Evolutionary conservation across 257 asterid genomes (phyloP), one percentile per base, ranked within the genome.

Genomic region (Sherardia arvensis): DNA sequence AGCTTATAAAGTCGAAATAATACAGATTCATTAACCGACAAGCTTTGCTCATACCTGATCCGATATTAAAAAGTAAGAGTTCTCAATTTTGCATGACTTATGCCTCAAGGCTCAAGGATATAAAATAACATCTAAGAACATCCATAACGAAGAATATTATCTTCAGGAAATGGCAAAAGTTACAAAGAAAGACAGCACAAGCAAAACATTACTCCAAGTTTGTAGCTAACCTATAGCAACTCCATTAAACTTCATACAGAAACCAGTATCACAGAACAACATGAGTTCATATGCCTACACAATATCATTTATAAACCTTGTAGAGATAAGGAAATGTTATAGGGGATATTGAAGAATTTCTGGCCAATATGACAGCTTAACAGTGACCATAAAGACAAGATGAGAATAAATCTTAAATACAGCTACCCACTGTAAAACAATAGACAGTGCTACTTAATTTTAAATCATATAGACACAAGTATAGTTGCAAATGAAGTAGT

Each of bases 1-100:
- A n/a, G n/a, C n/a, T n/a, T n/a, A n/a, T n/a, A n/a, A n/a, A n/a
- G n/a, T n/a, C n/a, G n/a, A n/a, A n/a, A n/a, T n/a, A n/a, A n/a
- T n/a, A n/a, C n/a, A n/a, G n/a, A n/a, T n/a, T n/a, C n/a, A n/a
- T n/a, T n/a, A 49, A 92, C 97, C 3, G 94, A 79, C 71, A 92
- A 71, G 80, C 99, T 92, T 61, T 92, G 99, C 62, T 87, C 94
- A 64, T 89, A 89, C 74, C 98, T 92, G 91, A 62, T 74, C 20
- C 65, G 73, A 25, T 65, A n/a, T 36, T n/a, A 54, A 49, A 7
- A 20, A 66, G 3, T 45, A 7, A 3, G 15, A 43, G 20, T 15
- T 43, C 49, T 12, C 49, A 43, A 4, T 7, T 40, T 40, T 40
- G 38, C 14, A n/a, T n/a, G n/a, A n/a, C n/a, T n/a, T n/a, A 18